Conservation (phyloP, 2,329 filamentous ascomycete species). For the Cladorrhinum sp. region DNA sequence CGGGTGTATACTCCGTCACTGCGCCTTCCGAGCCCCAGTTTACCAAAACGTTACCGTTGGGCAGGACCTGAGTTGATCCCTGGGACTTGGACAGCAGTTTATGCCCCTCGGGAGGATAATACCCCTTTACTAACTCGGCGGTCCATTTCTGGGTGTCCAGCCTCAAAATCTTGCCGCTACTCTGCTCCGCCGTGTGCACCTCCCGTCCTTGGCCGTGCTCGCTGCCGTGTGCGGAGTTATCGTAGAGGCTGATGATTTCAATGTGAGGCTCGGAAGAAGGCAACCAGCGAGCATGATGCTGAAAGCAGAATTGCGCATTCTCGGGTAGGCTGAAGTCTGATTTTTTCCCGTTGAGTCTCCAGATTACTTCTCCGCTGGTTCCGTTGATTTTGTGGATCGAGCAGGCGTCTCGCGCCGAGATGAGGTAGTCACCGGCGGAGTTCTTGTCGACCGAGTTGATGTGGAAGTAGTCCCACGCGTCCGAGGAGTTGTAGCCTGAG, state of each 20-base stretch:
- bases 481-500: slow-evolving; percentile 27
- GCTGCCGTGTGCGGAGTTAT: slow-evolving; percentile 47
- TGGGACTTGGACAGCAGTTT: slow-evolving; percentile 30
- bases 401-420: slow-evolving; percentile 43
- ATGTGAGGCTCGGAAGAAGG: slow-evolving; percentile 33
- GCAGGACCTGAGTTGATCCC: slow-evolving; percentile 51
- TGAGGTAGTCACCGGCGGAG: slow-evolving; percentile 42
- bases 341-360: slow-evolving; percentile 43
- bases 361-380: slow-evolving; percentile 42
- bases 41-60: slow-evolving; percentile 52
- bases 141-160: slow-evolving; percentile 43
- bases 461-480: slow-evolving; percentile 50
- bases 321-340: slow-evolving; percentile 39
- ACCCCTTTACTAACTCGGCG: slow-evolving; percentile 45
- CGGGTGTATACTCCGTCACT: slow-evolving; percentile 44
- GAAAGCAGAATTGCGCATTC: slow-evolving; percentile 39
- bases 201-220: slow-evolving; percentile 32
- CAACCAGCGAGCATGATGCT: slow-evolving; percentile 47
- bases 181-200: slow-evolving; percentile 29
- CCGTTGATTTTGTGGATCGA: slow-evolving; percentile 42
- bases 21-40: slow-evolving; percentile 54
- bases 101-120: slow-evolving; percentile 39
- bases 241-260: slow-evolving; percentile 47
- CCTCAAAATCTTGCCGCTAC: slow-evolving; percentile 45
- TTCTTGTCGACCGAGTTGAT: slow-evolving; percentile 50